These are phyloP conservation scores for Galerina sulciceps DNA, from an alignment of 768 basidiomycete species.

Conservation along the genomic window DNA sequence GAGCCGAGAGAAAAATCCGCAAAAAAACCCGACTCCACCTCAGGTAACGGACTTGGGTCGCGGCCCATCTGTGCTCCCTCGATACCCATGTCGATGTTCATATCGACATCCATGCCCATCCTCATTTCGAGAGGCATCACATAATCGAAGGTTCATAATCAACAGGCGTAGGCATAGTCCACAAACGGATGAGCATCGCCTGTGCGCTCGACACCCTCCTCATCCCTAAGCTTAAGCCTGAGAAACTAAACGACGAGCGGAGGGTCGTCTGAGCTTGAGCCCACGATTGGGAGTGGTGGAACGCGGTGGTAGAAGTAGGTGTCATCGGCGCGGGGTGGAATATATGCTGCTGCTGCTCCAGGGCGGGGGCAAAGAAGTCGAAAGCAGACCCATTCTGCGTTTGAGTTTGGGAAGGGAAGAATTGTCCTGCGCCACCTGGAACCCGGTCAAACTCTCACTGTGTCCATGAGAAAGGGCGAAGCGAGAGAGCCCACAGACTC, in stretches of 20 bases:
- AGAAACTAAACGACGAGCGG: no score
- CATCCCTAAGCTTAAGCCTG: no score
- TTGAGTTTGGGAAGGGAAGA: constrained; percentile 11
- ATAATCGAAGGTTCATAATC: no score
- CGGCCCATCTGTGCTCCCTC: constrained; percentile 5
- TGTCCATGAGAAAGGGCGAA: no score
- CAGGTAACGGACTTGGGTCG: constrained; percentile 19
- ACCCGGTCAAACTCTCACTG: no score
- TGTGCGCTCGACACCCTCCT: constrained; percentile 18
- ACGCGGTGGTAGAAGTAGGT: constrained; percentile 9
- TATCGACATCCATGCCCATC: no score
- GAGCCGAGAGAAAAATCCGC: constrained; percentile 16
- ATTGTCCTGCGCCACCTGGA: no score
- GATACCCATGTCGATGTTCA: background rate
- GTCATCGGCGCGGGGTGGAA: constrained; percentile 17
- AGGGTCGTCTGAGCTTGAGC: no score
- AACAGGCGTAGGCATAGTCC: constrained; percentile 16
- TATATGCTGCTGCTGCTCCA: constrained; percentile 11
- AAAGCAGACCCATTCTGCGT: no score
- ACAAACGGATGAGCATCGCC: constrained; percentile 12
- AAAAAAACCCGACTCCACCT: constrained; percentile 18
- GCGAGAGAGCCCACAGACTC: no score
- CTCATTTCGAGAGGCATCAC: background rate
- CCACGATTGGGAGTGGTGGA: no score
- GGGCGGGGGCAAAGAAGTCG: background rate